phyloP scores from a whole-genome alignment of 1,139 yeast species.

The Protomyces gravidus region DNA sequence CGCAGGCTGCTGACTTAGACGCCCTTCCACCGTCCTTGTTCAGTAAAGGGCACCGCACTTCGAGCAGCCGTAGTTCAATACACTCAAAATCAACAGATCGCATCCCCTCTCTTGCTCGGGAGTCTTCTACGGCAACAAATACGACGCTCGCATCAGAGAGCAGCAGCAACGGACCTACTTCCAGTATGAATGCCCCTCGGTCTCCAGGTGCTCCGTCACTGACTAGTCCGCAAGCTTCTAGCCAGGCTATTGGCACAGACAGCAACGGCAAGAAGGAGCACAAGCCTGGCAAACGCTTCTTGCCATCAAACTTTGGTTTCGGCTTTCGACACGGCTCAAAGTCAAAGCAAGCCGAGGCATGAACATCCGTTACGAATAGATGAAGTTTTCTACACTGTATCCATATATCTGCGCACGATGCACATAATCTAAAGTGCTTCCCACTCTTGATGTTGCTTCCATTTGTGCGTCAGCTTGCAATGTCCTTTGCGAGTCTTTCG shows the following conservation, averaged over 20 bases:
- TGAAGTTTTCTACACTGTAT: too few species aligned
- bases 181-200: not conserved
- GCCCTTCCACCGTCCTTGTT: not conserved
- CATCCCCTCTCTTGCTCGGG: not conserved
- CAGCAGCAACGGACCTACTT: not conserved
- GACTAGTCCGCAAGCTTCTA: not conserved
- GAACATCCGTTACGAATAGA: not conserved
- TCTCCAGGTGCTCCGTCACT: not conserved
- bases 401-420: too few species aligned
- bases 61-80: slow-evolving; percentile 19
- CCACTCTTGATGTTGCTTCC: too few species aligned
- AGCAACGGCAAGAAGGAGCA: not conserved
- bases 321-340: not conserved
- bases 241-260: not conserved
- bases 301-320: not conserved
- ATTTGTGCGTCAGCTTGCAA: too few species aligned
- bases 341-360: not conserved
- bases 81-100: slow-evolving; percentile 15
- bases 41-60: slow-evolving; percentile 4
- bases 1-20: not conserved
- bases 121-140: not conserved
- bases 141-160: not conserved
- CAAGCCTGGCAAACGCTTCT: not conserved
- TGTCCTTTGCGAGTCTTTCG: too few species aligned
- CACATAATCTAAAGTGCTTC: too few species aligned